phyloP scores from a whole-genome alignment of 306 rosid species.

The Herpetospermum pedunculosum region DNA sequence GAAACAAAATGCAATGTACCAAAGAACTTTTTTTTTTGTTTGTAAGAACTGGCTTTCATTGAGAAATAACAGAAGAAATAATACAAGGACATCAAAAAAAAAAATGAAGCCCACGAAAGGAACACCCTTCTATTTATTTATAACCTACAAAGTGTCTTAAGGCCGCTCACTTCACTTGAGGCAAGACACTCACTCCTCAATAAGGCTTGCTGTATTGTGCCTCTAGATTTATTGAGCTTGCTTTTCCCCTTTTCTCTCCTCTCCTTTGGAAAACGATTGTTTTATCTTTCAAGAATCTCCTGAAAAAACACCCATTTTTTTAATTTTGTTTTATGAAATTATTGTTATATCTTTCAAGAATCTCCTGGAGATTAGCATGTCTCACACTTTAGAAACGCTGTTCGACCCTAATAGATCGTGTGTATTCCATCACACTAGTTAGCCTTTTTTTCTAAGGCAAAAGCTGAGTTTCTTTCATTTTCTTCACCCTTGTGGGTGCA shows the following conservation, averaged over 20 bases:
- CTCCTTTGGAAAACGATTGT: not conserved
- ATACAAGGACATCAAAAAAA: too few relatives aligned
- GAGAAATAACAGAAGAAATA: too few relatives aligned
- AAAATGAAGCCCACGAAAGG: too few relatives aligned
- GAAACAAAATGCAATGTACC: not conserved
- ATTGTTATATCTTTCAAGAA: too few relatives aligned
- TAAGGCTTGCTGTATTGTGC: not conserved
- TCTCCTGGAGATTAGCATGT: not conserved
- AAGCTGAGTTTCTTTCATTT: not conserved
- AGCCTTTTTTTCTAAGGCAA: not conserved
- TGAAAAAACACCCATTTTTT: not conserved
- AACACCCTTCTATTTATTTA: not conserved
- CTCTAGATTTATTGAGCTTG: not conserved
- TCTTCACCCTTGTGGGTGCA: not conserved
- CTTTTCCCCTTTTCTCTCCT: too few relatives aligned
- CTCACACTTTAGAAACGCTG: not conserved
- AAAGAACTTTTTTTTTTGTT: not conserved
- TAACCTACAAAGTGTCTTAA: not conserved
- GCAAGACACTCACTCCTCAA: not conserved
- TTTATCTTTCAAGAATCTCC: not conserved
- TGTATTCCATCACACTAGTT: not conserved
- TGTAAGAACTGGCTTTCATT: too few relatives aligned
- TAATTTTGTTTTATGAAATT: not conserved
- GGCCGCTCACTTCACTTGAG: not conserved
- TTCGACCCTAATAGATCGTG: not conserved